Conservation (phyloP, 495 filamentous ascomycete species). For the Niebla homalea region DNA sequence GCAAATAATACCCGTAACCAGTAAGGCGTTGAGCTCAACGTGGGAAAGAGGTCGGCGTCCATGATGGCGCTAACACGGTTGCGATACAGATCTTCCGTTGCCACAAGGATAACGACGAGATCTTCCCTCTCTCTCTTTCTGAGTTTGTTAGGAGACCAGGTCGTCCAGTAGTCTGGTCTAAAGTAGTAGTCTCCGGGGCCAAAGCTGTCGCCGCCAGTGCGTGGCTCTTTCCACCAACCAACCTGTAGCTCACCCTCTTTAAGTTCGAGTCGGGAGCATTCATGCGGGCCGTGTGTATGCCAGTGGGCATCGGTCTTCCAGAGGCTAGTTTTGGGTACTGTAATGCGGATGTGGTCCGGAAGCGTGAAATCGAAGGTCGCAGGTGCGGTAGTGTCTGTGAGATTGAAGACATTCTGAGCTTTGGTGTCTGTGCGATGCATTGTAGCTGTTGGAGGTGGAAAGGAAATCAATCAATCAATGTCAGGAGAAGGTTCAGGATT, state of each 20-base stretch:
- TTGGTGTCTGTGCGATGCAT: neutral
- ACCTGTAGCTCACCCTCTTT: neutral
- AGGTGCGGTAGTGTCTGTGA: neutral
- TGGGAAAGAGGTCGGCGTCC: neutral
- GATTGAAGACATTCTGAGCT: neutral
- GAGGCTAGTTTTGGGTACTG: neutral
- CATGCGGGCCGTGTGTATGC: neutral
- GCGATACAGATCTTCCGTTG: neutral
- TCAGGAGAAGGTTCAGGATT: too few relatives aligned
- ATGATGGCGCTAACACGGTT: neutral
- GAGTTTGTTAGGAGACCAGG: neutral
- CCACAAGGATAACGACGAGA: neutral
- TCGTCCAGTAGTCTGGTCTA: neutral
- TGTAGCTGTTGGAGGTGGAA: too few relatives aligned
- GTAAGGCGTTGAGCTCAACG: neutral
- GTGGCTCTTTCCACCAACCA: neutral
- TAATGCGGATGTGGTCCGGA: conserved; percentile 2
- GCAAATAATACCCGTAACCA: neutral
- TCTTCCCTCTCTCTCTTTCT: neutral
- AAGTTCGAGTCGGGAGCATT: neutral
- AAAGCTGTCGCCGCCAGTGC: neutral
- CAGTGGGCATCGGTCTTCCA: neutral
- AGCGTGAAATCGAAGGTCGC: neutral
- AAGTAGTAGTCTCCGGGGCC: neutral
- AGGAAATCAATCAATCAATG: too few relatives aligned